Base-by-base conservation (phyloP, 2,329 filamentous ascomycete genomes). In the Onygenales sp. region DNA sequence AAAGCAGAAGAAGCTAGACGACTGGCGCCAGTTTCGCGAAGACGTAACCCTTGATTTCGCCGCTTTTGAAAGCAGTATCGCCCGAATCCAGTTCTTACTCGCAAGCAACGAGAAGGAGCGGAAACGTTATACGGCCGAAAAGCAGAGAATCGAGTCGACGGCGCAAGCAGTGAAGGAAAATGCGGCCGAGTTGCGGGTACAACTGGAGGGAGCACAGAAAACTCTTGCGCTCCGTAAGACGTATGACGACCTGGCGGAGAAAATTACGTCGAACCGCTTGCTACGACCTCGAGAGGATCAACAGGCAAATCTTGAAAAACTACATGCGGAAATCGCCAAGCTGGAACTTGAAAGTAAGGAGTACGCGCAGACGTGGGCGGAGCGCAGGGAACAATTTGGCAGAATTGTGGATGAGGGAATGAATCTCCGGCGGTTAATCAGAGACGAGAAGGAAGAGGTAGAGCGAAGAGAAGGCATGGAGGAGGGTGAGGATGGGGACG, bases 391-490 rank as follows among this genome's bases (percentile, higher is more conserved):
- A 61, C 89, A 95, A 70, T 95, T 96, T 69, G 87, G 85, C 54
- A 80, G 83, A 53, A 91, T 97, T 63, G 87, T 95, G 66, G 87
- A 91, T 55, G 92, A 96, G 73, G 89, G 89, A n/a, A 87, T 87
- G 80, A 79, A 88, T 58, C 78, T 97, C 68, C 78, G 91, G 54
- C 79, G 88, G 48, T 78, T 94, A 67, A 95, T 97, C 64, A 84
- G 90, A 56, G 91, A 95, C 64, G 92, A 96, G 76, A 95, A 95
- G 72, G 91, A 95, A 68, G 90, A 95, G 71, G 88, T 93, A 0
- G 90, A 95, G 71, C 78, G 89, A 43, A 81, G 89, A 52, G 89
- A 94, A 69, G 89, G 89, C 33, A 89, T 89, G 59, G 84, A 83
- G 47, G 84, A 79, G 57, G 77, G 73, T 4, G 77, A 85, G 60